Evolutionary conservation across 2,329 filamentous ascomycete genomes (phyloP).

Genomic region (Ceratocystis harringtonii): DNA sequence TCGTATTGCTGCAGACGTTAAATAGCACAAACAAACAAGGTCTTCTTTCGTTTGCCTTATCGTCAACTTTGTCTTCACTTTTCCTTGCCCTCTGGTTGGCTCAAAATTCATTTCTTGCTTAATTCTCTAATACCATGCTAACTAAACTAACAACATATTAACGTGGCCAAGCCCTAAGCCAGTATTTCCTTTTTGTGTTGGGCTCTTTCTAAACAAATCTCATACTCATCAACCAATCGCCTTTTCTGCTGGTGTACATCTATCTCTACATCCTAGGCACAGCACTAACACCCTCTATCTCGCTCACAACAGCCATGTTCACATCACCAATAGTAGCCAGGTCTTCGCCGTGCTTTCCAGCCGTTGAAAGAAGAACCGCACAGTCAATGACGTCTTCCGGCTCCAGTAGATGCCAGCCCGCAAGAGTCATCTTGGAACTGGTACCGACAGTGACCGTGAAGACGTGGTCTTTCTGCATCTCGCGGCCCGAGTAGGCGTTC

Average conservation of each 20-base stretch:
- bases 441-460: conserved; percentile 88
- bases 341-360: conserved; percentile 27
- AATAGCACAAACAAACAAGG: background rate
- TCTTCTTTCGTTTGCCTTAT: background rate
- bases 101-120: background rate
- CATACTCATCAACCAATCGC: background rate
- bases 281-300: conserved; percentile 38
- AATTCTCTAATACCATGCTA: background rate
- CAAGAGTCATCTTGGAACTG: conserved; percentile 80
- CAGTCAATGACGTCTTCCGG: conserved; percentile 72
- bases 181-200: background rate
- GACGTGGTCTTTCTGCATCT: conserved; percentile 45
- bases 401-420: conserved; percentile 79
- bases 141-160: background rate
- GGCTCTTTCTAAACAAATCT: background rate
- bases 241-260: background rate
- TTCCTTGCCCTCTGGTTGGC: background rate
- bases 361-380: conserved; percentile 40
- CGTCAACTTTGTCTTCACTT: too few species aligned
- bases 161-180: background rate
- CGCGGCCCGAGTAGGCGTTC: conserved; percentile 40
- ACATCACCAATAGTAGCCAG: conserved; percentile 35
- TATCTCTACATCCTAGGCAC: conserved; percentile 26
- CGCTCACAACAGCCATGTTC: conserved; percentile 40
- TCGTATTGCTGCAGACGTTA: background rate